Base-by-base conservation (phyloP, 2,329 filamentous ascomycete genomes). In the Aureobasidium sp. region DNA sequence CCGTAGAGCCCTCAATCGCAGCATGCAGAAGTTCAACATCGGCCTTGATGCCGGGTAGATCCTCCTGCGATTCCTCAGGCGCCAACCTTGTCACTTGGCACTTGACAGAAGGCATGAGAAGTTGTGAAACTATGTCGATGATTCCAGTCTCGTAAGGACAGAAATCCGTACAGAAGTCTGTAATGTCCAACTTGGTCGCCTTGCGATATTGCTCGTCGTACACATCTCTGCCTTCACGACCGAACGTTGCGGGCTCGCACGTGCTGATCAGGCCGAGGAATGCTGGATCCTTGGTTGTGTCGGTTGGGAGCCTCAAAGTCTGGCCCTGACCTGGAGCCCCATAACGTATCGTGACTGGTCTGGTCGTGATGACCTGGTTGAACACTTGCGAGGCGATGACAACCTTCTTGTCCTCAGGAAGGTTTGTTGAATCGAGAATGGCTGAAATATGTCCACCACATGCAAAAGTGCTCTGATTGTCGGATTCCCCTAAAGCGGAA, bases 181-280 rank as follows among this genome's bases (percentile, higher is more conserved):
- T 55, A 0, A 68, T 63, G n/a, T 83, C 78, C n/a, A 86, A 67
- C 67, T 83, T 80, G 0, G 70, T 69, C 0, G 82, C 83, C 62
- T 79, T 81, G 20, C 83, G 77, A 62, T 84, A 84, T 0, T 70
- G 69, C 61, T 81, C 77, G 62, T 86, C 82, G 1, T 78, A 68
- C 0, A 84, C 74, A 62, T 83, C 75, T 63, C 80, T 37, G 1
- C 74, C 72, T 0, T 73, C 73, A 6, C 66, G 65, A 0, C 82
- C 82, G 65, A 84, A 84, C 0, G 76, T 79, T 0, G 82, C 83
- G 0, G 80, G 79, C 44, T 69, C 64, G 29, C 68, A 72, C 34
- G 66, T 65, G 6, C 63, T 34, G 36, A 68, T 44, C 51, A 68
- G 59, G 15, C 51, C 37, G 22, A 62, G 14, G 14, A 64, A 49